Conservation (phyloP, 352 stramenopile genomes). For the Phytopythium vexans region DNA sequence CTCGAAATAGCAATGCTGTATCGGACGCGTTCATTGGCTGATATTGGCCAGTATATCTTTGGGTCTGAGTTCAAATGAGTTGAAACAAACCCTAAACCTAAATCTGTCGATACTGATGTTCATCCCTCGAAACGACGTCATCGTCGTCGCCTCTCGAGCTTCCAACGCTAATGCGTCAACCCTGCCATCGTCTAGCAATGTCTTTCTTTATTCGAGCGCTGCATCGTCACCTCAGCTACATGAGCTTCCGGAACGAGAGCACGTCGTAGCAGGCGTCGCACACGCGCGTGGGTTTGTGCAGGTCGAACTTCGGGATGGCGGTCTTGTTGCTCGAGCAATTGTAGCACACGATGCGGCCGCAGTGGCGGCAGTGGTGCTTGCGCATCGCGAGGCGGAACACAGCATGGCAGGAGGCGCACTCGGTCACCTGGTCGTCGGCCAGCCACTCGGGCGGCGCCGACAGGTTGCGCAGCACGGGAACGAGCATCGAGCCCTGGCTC, state of each 20-base stretch:
- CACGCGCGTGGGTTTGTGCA: slow-evolving; percentile 66
- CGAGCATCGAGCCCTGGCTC: slow-evolving; percentile 76
- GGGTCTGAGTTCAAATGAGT: no score
- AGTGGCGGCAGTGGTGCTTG: slow-evolving; percentile 83
- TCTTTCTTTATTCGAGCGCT: not conserved
- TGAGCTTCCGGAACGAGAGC: slow-evolving; percentile 74
- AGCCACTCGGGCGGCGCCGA: slow-evolving; percentile 56
- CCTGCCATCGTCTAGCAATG: no score
- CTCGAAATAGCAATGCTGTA: no score
- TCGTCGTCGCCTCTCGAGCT: not conserved
- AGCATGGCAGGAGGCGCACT: slow-evolving; percentile 74
- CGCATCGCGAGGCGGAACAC: slow-evolving; percentile 80
- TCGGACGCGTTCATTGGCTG: no score
- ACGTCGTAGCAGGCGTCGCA: slow-evolving; percentile 85
- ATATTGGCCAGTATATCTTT: no score
- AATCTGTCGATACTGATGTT: no score
- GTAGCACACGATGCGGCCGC: slow-evolving; percentile 80
- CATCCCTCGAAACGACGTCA: no score
- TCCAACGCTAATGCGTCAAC: no score
- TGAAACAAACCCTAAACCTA: no score
- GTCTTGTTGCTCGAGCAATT: slow-evolving; percentile 87
- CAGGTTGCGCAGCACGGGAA: slow-evolving; percentile 79
- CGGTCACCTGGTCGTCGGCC: slow-evolving; percentile 60
- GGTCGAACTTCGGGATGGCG: slow-evolving; percentile 80
- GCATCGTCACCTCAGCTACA: slow-evolving; percentile 39